Percentiles rank a stretch among this genome's conserved stretches.
Evolutionary conservation across 2,329 filamentous ascomycete genomes (phyloP).

Genomic region (Aureobasidium namibiae): DNA sequence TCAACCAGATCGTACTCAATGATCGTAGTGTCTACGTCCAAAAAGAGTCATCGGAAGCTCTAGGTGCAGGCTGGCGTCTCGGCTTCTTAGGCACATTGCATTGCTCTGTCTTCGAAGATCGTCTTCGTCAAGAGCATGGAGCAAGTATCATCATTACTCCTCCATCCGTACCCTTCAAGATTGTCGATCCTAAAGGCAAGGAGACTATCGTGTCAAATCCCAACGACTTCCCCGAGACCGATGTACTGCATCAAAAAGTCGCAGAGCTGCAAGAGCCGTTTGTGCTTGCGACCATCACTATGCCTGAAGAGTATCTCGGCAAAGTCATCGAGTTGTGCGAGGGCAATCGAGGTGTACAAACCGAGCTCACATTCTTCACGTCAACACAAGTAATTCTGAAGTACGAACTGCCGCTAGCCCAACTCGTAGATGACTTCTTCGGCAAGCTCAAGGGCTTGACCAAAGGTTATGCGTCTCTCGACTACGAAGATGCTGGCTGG

Average conservation of each 20-base stretch:
- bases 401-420: slow-evolving; percentile 79
- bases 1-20: slow-evolving; percentile 86
- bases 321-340: slow-evolving; percentile 94
- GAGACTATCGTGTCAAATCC: slow-evolving; percentile 79
- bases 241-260: slow-evolving; percentile 47
- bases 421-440: slow-evolving; percentile 94
- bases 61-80: slow-evolving; percentile 87
- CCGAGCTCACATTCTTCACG: slow-evolving; percentile 84
- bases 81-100: slow-evolving; percentile 95
- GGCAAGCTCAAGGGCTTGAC: slow-evolving; percentile 90
- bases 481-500: slow-evolving; percentile 95
- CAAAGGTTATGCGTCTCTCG: slow-evolving; percentile 90
- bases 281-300: slow-evolving; percentile 75
- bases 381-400: slow-evolving; percentile 88
- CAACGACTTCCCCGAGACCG: slow-evolving; percentile 74
- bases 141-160: slow-evolving; percentile 95
- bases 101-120: slow-evolving; percentile 98
- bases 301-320: slow-evolving; percentile 89
- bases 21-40: slow-evolving; percentile 89
- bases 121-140: slow-evolving; percentile 86
- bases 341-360: slow-evolving; percentile 76
- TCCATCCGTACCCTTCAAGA: slow-evolving; percentile 85
- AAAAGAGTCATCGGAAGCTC: slow-evolving; percentile 88
- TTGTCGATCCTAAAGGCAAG: slow-evolving; percentile 68
- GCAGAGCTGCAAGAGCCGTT: slow-evolving; percentile 62